Evolutionary conservation across 2,329 filamentous ascomycete species (phyloP).

Genomic region (Epichloe festucae): DNA sequence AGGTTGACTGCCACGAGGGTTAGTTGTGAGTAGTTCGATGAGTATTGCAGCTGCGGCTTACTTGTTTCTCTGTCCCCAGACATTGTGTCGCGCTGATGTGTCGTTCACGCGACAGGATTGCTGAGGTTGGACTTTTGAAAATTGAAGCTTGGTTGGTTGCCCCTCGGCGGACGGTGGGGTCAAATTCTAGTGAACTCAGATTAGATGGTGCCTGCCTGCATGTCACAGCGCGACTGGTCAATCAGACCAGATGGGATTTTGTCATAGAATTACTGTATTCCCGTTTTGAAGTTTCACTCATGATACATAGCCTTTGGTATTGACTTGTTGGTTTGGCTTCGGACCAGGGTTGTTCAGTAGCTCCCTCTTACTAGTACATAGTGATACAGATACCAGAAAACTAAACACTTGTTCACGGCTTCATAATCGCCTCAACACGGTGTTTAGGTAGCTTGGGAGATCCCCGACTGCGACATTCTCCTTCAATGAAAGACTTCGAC

Average conservation of each 20-base stretch:
- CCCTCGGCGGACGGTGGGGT: not conserved
- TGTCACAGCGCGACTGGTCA: too few species aligned
- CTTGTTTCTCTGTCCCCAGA: conserved; percentile 22
- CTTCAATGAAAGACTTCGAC: conserved; percentile 51
- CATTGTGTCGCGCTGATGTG: conserved; percentile 12
- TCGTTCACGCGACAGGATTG: not conserved
- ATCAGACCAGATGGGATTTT: too few species aligned
- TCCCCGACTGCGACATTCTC: conserved; percentile 39
- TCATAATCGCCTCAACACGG: conserved; percentile 36
- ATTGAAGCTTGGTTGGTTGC: not conserved
- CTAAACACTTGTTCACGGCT: not conserved
- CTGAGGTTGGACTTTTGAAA: not conserved
- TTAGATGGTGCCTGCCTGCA: too few species aligned
- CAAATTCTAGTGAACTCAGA: not conserved
- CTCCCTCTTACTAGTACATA: not conserved
- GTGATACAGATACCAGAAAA: not conserved
- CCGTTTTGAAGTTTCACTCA: too few species aligned
- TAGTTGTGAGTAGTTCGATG: not conserved
- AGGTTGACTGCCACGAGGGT: conserved; percentile 40
- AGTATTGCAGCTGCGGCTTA: conserved; percentile 6
- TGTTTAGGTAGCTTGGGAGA: conserved; percentile 31
- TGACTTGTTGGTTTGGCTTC: not conserved
- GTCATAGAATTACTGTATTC: too few species aligned
- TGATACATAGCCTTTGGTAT: not conserved
- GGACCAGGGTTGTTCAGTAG: not conserved